These are phyloP conservation scores for Fistulina hepatica DNA, from an alignment of 1,284 basidiomycete species.

Conservation along the genomic window DNA sequence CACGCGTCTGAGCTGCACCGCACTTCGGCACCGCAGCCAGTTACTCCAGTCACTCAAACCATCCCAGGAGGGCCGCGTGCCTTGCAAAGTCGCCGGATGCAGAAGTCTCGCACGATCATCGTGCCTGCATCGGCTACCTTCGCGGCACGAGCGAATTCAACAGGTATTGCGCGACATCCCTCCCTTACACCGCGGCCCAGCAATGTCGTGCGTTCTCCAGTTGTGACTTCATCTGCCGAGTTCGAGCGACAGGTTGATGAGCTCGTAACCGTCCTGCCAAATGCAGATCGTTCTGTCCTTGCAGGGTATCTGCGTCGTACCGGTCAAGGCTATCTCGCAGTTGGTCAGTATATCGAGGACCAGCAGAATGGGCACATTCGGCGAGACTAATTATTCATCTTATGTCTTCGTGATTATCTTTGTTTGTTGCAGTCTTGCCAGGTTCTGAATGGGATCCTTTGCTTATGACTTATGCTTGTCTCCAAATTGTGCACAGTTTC, in stretches of 20 bases:
- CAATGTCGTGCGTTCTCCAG: conserved; percentile 11
- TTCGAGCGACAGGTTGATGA: conserved; percentile 60
- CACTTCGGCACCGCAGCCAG: conserved; percentile 35
- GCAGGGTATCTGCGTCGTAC: conserved; percentile 63
- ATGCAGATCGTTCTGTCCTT: conserved; percentile 59
- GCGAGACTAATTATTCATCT: conserved; percentile 29
- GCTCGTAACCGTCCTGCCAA: conserved; percentile 64
- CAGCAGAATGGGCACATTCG: conserved; percentile 65
- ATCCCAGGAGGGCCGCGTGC: conserved; percentile 71
- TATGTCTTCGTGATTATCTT: no score
- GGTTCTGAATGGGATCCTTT: no score
- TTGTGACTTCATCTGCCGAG: conserved; percentile 28
- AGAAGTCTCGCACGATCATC: neutral
- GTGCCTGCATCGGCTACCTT: neutral
- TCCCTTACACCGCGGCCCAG: neutral
- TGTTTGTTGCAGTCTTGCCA: no score
- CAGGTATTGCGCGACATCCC: neutral
- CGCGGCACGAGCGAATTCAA: neutral
- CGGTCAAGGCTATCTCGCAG: conserved; percentile 73
- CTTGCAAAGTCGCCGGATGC: conserved; percentile 36
- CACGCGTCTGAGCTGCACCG: conserved; percentile 22
- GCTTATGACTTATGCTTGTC: no score
- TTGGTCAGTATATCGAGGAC: conserved; percentile 81
- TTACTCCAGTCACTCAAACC: no score
- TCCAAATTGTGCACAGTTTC: no score